Evolutionary conservation across 441 rosid species (phyloP).

Genomic region (Oxalis stricta): DNA sequence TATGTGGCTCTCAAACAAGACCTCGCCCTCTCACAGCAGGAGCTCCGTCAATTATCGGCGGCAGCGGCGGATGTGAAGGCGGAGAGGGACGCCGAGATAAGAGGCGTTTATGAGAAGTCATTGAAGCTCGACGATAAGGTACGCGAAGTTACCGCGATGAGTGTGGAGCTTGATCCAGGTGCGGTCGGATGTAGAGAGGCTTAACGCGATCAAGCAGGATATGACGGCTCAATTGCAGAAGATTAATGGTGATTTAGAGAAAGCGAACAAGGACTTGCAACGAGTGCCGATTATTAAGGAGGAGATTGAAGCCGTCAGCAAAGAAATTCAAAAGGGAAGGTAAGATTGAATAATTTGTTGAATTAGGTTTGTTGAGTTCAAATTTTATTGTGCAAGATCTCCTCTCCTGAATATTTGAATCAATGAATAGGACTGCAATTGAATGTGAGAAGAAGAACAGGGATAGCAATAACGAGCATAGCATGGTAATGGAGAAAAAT

Average conservation of each 20-base stretch:
- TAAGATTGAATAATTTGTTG: conserved; percentile 6
- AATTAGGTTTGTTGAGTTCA: too few species aligned
- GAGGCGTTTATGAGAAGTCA: conserved; percentile 53
- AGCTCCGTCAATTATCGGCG: conserved; percentile 28
- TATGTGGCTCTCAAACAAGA: conserved; percentile 63
- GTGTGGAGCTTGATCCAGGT: conserved; percentile 47
- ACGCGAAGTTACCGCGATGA: conserved; percentile 33
- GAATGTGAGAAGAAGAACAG: conserved; percentile 61
- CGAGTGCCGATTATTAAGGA: conserved; percentile 21
- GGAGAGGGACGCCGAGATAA: conserved; percentile 49
- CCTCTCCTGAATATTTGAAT: background rate
- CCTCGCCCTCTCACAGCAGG: conserved; percentile 38
- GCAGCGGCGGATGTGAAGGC: conserved; percentile 37
- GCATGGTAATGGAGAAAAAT: conserved; percentile 50
- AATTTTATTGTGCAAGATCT: too few species aligned
- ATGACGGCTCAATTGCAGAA: conserved; percentile 26
- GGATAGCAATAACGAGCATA: conserved; percentile 51
- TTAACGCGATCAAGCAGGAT: conserved; percentile 28
- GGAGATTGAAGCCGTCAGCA: conserved; percentile 36
- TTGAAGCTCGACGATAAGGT: conserved; percentile 55
- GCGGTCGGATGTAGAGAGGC: conserved; percentile 30
- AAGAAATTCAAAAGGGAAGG: conserved; percentile 72
- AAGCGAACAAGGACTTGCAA: conserved; percentile 33
- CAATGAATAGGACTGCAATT: conserved; percentile 51
- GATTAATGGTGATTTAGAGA: conserved; percentile 29